Evolutionary conservation across 352 stramenopile genomes (phyloP).

Genomic region (Thalassiosira oceanica): DNA sequence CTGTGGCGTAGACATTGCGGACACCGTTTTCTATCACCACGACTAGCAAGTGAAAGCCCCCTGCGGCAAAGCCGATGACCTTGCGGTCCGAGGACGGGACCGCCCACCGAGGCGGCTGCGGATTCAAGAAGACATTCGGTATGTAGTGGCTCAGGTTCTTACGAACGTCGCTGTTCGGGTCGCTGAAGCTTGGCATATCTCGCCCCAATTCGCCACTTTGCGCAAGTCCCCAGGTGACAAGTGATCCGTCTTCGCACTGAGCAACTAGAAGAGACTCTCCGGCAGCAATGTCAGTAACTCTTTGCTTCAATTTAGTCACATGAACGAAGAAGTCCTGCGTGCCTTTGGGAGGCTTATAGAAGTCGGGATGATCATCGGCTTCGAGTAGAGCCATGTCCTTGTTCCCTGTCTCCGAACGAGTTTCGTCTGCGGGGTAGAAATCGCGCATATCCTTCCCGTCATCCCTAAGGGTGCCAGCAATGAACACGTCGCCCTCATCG

Average conservation of each 20-base stretch:
- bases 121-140: slow-evolving; percentile 82
- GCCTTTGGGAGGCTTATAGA: slow-evolving; percentile 45
- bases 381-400: slow-evolving; percentile 90
- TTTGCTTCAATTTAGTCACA: slow-evolving; percentile 32
- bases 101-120: slow-evolving; percentile 41
- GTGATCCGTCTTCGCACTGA: slow-evolving; percentile 84
- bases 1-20: slow-evolving; percentile 84
- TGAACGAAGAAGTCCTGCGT: slow-evolving; percentile 34
- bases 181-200: slow-evolving; percentile 13
- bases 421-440: slow-evolving; percentile 40
- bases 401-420: slow-evolving; percentile 76
- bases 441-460: slow-evolving; percentile 92
- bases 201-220: slow-evolving; percentile 85
- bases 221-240: slow-evolving; percentile 90
- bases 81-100: slow-evolving; percentile 19
- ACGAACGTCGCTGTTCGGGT: too few relatives aligned
- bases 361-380: slow-evolving; percentile 19
- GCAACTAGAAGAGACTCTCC: slow-evolving; percentile 86
- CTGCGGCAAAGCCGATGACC: slow-evolving; percentile 43
- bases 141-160: slow-evolving; percentile 84
- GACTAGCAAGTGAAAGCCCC: slow-evolving; percentile 57
- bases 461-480: slow-evolving; percentile 94
- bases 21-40: slow-evolving; percentile 39
- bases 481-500: slow-evolving; percentile 87
- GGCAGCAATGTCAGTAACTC: slow-evolving; percentile 84